Base-by-base conservation (phyloP, 108 stramenopile species). In the Skeletonema potamos region DNA sequence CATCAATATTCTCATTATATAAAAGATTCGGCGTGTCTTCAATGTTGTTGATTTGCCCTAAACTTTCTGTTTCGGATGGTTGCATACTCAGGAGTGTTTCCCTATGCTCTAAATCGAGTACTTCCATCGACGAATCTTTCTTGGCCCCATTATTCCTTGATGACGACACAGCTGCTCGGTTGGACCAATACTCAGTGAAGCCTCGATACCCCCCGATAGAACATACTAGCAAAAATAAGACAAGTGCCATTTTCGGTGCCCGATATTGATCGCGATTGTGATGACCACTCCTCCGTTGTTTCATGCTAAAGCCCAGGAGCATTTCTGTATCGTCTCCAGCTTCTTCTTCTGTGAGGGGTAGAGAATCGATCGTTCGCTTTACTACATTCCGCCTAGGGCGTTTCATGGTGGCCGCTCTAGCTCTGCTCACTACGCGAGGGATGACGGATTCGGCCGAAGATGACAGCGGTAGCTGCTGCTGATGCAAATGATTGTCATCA, bases 151-250 rank as follows among this genome's bases (percentile, higher is more conserved):
- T 66, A 10, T 6, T 65, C 4, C 27, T 18, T 3, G 64, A 34
- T 34, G 64, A 13, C 22, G 58, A 55, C 2, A 29, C 10, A 7
- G 36, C n/a, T 27, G 37, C 28, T 24, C 61, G 28, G n/a, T 18
- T 56, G 12, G 27, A 69, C 75, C 67, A 57, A 64, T 66, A 66
- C 41, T 77, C 76, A 70, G 39, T 17, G 3, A 70, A 37, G 12
- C 68, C 48, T 28, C 41, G 76, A 70, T 77, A 77, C 8, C 69
- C 68, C 9, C 76, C 69, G 20, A 70, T 64, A 2, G 58, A 70
- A 43, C 64, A 66, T 27, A 77, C 34, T 10, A 66, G 54, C 8
- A 70, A 37, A n/a, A 70, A 71, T 18, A 77, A 56, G 13, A 29
- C 64, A 17, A 77, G 36, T 27, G 69, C 76, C 15, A 55, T 36